phyloP scores from a whole-genome alignment of 23 red algal genomes.

The Chondrus crispus region DNA sequence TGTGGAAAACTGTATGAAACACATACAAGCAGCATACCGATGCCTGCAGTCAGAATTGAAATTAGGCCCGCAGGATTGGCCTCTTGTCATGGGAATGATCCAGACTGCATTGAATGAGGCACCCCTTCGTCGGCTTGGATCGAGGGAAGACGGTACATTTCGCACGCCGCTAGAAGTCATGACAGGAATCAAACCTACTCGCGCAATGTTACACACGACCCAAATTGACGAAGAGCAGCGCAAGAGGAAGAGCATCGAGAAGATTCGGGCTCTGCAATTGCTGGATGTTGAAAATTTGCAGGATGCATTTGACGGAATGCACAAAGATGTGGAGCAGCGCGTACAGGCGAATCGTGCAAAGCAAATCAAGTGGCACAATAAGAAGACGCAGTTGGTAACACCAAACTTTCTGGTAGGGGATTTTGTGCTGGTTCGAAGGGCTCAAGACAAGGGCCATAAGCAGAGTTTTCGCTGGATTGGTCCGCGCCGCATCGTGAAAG shows the following conservation, averaged over 20 bases:
- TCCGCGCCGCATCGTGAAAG: background rate
- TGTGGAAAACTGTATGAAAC: background rate
- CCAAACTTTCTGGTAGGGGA: background rate
- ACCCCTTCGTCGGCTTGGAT: background rate
- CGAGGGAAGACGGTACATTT: background rate
- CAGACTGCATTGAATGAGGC: background rate
- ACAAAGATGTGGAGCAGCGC: background rate
- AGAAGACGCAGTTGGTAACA: background rate
- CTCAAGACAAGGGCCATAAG: background rate
- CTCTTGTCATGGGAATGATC: background rate
- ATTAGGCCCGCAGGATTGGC: background rate
- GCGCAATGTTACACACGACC: background rate
- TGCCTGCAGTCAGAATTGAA: background rate
- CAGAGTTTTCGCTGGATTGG: background rate
- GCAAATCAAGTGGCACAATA: slow-evolving; percentile 9
- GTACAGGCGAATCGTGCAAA: background rate
- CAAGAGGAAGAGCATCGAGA: background rate
- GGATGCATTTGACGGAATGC: background rate
- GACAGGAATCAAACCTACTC: slow-evolving; percentile 3
- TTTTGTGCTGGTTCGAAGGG: slow-evolving; percentile 3
- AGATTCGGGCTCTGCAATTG: background rate
- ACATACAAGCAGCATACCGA: background rate
- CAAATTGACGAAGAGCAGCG: background rate
- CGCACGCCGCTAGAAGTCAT: slow-evolving; percentile 23
- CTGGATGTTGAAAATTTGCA: background rate